Percentiles rank a stretch among this genome's conserved stretches.
These are phyloP conservation scores for Avena insularis DNA, from an alignment of 176 grass and related monocot genomes.

Conservation along the genomic window DNA sequence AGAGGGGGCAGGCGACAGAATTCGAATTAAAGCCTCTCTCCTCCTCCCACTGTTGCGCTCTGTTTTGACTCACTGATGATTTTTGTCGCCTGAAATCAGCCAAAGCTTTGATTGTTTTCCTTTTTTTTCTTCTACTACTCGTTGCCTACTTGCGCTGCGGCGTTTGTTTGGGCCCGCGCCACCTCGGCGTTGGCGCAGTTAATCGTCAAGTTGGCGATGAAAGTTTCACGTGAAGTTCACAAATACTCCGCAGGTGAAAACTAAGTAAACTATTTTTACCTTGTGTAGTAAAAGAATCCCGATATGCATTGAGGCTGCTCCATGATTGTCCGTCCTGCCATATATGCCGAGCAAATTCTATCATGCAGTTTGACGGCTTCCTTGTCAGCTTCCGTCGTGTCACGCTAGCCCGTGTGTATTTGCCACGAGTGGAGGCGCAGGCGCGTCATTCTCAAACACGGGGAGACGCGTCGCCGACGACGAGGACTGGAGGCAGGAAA, in stretches of 20 bases:
- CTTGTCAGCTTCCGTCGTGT: not conserved
- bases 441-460: not conserved
- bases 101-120: not conserved
- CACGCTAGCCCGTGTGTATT: not conserved
- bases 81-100: slow-evolving; percentile 43
- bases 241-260: no score
- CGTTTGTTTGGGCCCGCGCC: not conserved
- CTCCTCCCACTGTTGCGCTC: slow-evolving; percentile 10
- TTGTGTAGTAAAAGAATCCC: no score
- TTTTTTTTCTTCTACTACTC: slow-evolving; percentile 6
- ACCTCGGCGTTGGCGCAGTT: not conserved
- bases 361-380: not conserved
- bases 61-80: slow-evolving; percentile 36
- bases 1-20: slow-evolving; percentile 42
- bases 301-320: not conserved
- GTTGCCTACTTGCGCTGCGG: not conserved
- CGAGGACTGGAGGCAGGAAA: not conserved
- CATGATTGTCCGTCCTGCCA: not conserved
- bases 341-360: not conserved
- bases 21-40: slow-evolving; percentile 69
- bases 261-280: no score
- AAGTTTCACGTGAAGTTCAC: no score
- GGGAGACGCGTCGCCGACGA: not conserved
- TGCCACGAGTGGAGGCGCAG: not conserved
- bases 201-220: no score